Evolutionary conservation across 2,329 filamentous ascomycete genomes (phyloP).

Genomic region (Trichoderma koningii): DNA sequence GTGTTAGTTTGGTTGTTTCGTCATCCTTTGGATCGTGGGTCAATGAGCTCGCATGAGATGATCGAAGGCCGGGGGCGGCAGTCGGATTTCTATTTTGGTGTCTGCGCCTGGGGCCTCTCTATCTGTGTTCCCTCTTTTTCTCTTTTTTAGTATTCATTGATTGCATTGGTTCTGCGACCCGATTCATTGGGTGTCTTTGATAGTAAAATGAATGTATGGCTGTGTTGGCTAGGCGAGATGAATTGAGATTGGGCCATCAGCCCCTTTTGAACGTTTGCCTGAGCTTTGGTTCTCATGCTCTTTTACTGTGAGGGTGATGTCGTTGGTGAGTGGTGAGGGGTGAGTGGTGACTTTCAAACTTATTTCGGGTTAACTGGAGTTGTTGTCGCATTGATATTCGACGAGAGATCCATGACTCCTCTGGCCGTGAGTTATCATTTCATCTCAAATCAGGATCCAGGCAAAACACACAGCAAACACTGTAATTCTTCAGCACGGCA

Average conservation of each 20-base stretch:
- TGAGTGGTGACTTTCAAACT: background rate
- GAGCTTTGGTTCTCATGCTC: background rate
- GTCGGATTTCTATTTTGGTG: conserved; percentile 1
- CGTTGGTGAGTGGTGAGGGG: background rate
- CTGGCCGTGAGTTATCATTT: too few species aligned
- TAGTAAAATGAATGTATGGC: conserved; percentile 21
- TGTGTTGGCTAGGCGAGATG: conserved; percentile 22
- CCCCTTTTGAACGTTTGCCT: background rate
- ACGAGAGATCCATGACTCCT: too few species aligned
- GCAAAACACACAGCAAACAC: too few species aligned
- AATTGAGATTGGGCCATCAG: background rate
- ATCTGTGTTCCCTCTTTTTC: background rate
- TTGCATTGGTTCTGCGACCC: background rate
- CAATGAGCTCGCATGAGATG: background rate
- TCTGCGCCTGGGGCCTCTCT: background rate
- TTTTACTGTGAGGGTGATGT: background rate
- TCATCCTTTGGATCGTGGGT: background rate
- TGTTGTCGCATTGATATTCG: too few species aligned
- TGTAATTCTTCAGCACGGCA: too few species aligned
- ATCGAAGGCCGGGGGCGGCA: background rate
- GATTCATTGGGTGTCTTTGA: background rate
- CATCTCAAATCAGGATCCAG: too few species aligned
- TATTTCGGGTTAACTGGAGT: background rate
- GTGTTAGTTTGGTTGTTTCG: background rate
- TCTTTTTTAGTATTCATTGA: background rate